Evolutionary conservation across 805 yeast genomes (phyloP).

Genomic region (Saturnispora diversa): DNA sequence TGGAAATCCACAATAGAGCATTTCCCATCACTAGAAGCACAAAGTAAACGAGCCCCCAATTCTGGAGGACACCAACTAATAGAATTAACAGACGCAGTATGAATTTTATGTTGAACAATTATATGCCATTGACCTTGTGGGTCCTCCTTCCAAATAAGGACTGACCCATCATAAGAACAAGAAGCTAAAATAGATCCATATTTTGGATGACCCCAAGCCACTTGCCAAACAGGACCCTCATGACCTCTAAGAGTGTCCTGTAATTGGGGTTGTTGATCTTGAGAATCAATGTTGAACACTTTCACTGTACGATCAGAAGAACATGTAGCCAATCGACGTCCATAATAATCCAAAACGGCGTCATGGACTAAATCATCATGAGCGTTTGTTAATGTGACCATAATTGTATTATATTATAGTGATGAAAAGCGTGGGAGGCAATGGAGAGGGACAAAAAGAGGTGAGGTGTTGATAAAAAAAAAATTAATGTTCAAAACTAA

Average conservation of each 20-base stretch:
- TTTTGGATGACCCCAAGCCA: slow-evolving; percentile 97
- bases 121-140: slow-evolving; percentile 82
- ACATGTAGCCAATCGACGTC: slow-evolving; percentile 90
- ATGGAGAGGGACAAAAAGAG: no score
- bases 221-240: slow-evolving; percentile 99
- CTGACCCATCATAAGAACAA: slow-evolving; percentile 93
- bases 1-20: slow-evolving; percentile 86
- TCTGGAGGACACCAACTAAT: slow-evolving; percentile 98
- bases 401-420: background rate
- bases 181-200: slow-evolving; percentile 93
- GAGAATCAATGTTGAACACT: slow-evolving; percentile 85
- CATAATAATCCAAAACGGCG: slow-evolving; percentile 95
- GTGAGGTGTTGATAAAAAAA: no score
- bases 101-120: slow-evolving; percentile 79
- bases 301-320: slow-evolving; percentile 95
- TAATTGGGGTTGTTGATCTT: slow-evolving; percentile 53
- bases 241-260: slow-evolving; percentile 85
- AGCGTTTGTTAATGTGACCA: slow-evolving; percentile 83
- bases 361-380: slow-evolving; percentile 93
- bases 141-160: slow-evolving; percentile 81
- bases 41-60: slow-evolving; percentile 83
- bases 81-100: slow-evolving; percentile 90
- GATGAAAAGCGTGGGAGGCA: slow-evolving; percentile 10
- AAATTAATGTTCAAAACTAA: no score
- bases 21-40: slow-evolving; percentile 89